Conservation (phyloP, 192 early-diverging fungal species). For the Umbelopsis sp. region DNA sequence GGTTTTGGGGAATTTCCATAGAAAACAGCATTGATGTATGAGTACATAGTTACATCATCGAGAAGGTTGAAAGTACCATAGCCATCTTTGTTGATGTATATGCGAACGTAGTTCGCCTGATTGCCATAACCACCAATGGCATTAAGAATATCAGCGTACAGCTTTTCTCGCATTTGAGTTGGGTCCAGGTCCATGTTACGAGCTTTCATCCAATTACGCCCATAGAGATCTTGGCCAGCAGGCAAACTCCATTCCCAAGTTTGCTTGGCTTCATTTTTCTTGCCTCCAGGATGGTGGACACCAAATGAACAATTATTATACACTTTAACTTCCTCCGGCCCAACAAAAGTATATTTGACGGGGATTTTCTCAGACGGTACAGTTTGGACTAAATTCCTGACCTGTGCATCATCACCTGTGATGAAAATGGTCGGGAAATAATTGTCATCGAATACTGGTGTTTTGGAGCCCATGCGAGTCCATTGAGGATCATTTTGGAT, state of each 20-base stretch:
- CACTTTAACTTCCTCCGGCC: constrained; percentile 36
- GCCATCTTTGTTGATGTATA: constrained; percentile 45
- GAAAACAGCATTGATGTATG: constrained; percentile 44
- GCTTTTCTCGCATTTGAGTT: constrained; percentile 53
- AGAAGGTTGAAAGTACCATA: constrained; percentile 52
- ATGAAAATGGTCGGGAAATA: constrained; percentile 49
- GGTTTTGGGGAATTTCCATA: constrained; percentile 32
- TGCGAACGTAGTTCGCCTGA: constrained; percentile 46
- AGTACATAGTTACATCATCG: constrained; percentile 47
- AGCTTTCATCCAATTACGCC: constrained; percentile 48
- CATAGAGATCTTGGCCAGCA: constrained; percentile 22
- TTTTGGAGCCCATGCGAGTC: constrained; percentile 38
- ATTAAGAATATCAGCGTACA: constrained; percentile 44
- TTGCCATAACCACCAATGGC: constrained; percentile 47
- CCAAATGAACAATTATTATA: constrained; percentile 41
- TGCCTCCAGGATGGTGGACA: constrained; percentile 49
- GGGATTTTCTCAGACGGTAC: constrained; percentile 15
- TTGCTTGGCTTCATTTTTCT: constrained; percentile 55
- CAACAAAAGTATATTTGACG: constrained; percentile 41
- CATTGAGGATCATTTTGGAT: constrained; percentile 39
- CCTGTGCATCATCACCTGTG: constrained; percentile 25
- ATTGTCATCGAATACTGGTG: constrained; percentile 41
- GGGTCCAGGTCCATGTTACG: constrained; percentile 53
- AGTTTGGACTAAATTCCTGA: constrained; percentile 27
- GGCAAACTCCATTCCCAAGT: constrained; percentile 45